Evolutionary conservation across 176 grass and related monocot species (phyloP).

Genomic region (Oryza meridionalis): DNA sequence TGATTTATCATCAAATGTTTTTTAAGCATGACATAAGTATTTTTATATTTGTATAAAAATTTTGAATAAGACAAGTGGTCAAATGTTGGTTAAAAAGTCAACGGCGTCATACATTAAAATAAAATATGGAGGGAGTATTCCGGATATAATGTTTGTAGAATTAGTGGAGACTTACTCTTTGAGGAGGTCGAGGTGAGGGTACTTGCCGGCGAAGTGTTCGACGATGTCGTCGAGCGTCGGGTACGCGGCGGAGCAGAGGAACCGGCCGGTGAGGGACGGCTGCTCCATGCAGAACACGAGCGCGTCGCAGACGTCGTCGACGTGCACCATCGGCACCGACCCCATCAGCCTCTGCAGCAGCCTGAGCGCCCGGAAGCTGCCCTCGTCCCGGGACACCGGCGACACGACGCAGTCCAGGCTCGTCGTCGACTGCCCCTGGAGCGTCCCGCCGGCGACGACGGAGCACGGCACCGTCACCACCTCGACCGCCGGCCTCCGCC

Average conservation of each 20-base stretch:
- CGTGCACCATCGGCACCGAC: constrained; percentile 58
- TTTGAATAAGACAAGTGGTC: too few relatives aligned
- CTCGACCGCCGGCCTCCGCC: constrained; percentile 32
- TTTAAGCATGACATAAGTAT: too few relatives aligned
- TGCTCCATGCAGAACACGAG: constrained; percentile 64
- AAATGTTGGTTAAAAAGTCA: too few relatives aligned
- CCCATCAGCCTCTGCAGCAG: constrained; percentile 44
- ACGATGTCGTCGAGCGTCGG: constrained; percentile 26
- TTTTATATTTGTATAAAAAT: too few relatives aligned
- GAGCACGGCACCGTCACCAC: constrained; percentile 58
- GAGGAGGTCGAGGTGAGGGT: constrained; percentile 43
- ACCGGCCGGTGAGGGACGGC: constrained; percentile 47
- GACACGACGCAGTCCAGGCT: constrained; percentile 17
- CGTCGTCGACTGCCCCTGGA: background rate
- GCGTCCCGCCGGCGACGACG: constrained; percentile 49
- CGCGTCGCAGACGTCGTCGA: constrained; percentile 66
- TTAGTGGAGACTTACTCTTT: constrained; percentile 45
- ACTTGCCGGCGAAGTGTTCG: constrained; percentile 40
- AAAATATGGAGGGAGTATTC: too few relatives aligned
- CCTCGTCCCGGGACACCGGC: constrained; percentile 24
- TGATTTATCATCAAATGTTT: too few relatives aligned
- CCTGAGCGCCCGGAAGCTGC: background rate
- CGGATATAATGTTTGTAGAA: background rate
- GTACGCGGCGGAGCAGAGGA: constrained; percentile 49
- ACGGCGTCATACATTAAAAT: too few relatives aligned